Conservation (phyloP, 2,329 filamentous ascomycete genomes). For the Trichophyton verrucosum region DNA sequence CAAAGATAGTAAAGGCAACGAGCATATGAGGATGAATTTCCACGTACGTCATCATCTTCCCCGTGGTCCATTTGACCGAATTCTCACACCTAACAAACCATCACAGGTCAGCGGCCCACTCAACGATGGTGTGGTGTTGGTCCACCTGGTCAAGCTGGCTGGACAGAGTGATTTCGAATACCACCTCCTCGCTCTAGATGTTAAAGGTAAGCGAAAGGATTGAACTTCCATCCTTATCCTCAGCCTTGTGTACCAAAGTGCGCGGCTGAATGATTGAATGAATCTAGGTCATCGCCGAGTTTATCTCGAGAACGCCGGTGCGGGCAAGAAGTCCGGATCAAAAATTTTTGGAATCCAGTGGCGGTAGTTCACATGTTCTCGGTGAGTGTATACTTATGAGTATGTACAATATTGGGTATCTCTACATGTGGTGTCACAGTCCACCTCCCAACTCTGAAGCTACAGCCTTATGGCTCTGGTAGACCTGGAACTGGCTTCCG, state of each 20-base stretch:
- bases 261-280: background rate
- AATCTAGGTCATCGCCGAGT: constrained; percentile 33
- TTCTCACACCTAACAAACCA: constrained; percentile 15
- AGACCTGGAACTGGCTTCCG: background rate
- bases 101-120: constrained; percentile 60
- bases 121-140: constrained; percentile 58
- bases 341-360: constrained; percentile 41
- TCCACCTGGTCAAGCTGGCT: constrained; percentile 62
- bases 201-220: constrained; percentile 43
- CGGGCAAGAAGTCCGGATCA: constrained; percentile 28
- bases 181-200: constrained; percentile 65
- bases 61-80: background rate
- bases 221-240: background rate
- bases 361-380: constrained; percentile 20
- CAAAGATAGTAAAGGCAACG: constrained; percentile 60
- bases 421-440: too few relatives aligned
- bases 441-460: background rate
- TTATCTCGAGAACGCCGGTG: constrained; percentile 34
- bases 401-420: too few relatives aligned
- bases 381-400: background rate
- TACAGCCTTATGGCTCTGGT: too few relatives aligned
- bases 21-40: constrained; percentile 78
- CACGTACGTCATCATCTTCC: constrained; percentile 42
- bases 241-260: background rate
- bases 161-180: constrained; percentile 62